phyloP scores from a whole-genome alignment of 148 eudicot species.

The Cornus kousa region DNA sequence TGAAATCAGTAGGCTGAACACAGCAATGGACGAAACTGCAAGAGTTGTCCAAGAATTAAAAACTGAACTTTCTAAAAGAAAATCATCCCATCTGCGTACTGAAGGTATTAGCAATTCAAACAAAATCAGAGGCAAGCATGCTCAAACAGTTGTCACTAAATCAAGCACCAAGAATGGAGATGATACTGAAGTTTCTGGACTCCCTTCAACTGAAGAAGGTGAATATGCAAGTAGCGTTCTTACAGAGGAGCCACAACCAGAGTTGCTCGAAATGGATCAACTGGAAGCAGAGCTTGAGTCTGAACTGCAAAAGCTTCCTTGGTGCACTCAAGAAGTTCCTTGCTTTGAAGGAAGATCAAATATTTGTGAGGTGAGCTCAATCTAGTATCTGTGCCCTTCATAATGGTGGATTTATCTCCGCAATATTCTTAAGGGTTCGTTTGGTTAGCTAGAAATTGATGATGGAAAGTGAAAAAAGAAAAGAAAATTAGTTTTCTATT shows the following conservation, averaged over 20 bases:
- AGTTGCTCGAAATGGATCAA: slow-evolving; percentile 52
- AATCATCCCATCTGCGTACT: slow-evolving; percentile 21
- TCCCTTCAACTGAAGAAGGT: slow-evolving; percentile 27
- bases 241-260: slow-evolving; percentile 48
- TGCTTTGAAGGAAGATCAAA: slow-evolving; percentile 29
- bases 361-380: slow-evolving; percentile 37
- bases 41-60: slow-evolving; percentile 60
- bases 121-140: slow-evolving; percentile 6
- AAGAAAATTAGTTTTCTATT: no score
- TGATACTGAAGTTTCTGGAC: slow-evolving; percentile 20
- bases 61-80: slow-evolving; percentile 47
- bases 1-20: slow-evolving; percentile 55
- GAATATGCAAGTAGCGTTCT: slow-evolving; percentile 54
- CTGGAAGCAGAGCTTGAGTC: slow-evolving; percentile 71
- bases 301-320: slow-evolving; percentile 72
- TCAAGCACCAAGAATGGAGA: slow-evolving; percentile 10
- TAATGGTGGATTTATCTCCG: not conserved
- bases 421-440: no score
- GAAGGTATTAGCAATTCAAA: slow-evolving; percentile 11
- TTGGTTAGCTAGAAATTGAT: no score
- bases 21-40: slow-evolving; percentile 56
- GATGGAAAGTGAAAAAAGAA: no score
- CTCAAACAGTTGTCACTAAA: slow-evolving; percentile 7
- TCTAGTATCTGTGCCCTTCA: not conserved
- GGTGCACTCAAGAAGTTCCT: slow-evolving; percentile 38